These are phyloP conservation scores for Geotrichum macrosporum DNA, from an alignment of 1,139 yeast genomes.

Conservation along the genomic window DNA sequence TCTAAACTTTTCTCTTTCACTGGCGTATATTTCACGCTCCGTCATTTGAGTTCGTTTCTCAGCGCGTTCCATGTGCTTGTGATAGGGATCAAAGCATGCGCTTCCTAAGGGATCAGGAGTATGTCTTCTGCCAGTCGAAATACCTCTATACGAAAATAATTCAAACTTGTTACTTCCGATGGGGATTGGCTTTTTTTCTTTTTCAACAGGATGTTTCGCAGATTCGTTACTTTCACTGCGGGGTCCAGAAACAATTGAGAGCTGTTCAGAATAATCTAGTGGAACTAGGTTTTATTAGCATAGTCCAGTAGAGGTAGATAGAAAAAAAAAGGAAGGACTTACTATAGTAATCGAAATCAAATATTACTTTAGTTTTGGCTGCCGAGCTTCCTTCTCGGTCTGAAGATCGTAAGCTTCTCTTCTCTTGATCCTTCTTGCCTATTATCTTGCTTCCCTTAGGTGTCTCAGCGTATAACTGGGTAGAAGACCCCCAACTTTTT, in stretches of 20 bases:
- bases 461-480: neutral
- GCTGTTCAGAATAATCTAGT: slow-evolving; percentile 5
- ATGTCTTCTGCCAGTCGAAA: slow-evolving; percentile 19
- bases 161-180: slow-evolving; percentile 13
- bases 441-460: neutral
- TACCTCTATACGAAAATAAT: slow-evolving; percentile 16
- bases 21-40: slow-evolving; percentile 50
- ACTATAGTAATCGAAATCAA: slow-evolving; percentile 12
- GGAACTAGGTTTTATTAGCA: slow-evolving; percentile 3
- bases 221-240: too few species aligned
- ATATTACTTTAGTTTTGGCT: slow-evolving; percentile 2
- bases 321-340: too few species aligned
- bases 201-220: neutral
- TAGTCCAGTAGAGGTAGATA: neutral
- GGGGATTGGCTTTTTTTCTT: neutral
- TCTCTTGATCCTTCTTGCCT: neutral
- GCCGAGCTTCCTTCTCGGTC: slow-evolving; percentile 6
- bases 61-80: slow-evolving; percentile 59
- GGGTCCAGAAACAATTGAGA: neutral
- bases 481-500: neutral
- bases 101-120: slow-evolving; percentile 18
- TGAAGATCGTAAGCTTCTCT: slow-evolving; percentile 10
- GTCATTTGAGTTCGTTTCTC: slow-evolving; percentile 59
- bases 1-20: slow-evolving; percentile 51
- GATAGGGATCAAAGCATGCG: slow-evolving; percentile 40